Conservation (phyloP, 2,329 filamentous ascomycete species). For the Penicillium hordei region DNA sequence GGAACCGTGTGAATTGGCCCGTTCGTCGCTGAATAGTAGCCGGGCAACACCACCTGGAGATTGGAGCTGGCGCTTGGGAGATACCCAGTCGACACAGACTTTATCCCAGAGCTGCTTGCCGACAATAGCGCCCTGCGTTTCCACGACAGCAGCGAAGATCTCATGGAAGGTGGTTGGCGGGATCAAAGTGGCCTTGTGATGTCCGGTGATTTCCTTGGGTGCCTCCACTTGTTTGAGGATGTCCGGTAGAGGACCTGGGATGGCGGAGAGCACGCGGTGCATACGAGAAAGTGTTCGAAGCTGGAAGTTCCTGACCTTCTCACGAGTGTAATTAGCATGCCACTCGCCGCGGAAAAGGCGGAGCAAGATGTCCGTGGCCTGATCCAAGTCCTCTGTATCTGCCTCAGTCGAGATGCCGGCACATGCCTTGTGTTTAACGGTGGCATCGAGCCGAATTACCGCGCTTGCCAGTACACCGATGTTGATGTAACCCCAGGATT, state of each 20-base stretch:
- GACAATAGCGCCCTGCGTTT: conserved; percentile 47
- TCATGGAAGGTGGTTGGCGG: conserved; percentile 50
- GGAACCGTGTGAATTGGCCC: conserved; percentile 21
- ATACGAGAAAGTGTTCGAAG: conserved; percentile 31
- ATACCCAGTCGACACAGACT: conserved; percentile 45
- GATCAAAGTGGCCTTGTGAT: conserved; percentile 29
- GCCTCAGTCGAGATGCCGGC: conserved; percentile 2
- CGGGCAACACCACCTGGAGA: conserved; percentile 31
- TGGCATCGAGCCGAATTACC: conserved; percentile 43
- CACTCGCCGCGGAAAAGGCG: conserved; percentile 38
- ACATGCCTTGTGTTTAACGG: conserved; percentile 14
- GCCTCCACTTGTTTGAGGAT: conserved; percentile 24
- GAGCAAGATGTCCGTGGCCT: conserved; percentile 34
- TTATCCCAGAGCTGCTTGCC: conserved; percentile 51
- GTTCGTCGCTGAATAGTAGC: conserved; percentile 26
- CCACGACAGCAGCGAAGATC: conserved; percentile 56
- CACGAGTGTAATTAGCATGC: conserved; percentile 23
- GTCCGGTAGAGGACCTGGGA: conserved; percentile 34
- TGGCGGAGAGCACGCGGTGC: conserved; percentile 31
- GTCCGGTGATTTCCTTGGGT: conserved; percentile 9
- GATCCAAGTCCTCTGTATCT: conserved; percentile 20
- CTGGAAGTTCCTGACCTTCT: conserved; percentile 27
- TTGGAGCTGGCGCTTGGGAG: conserved; percentile 21
- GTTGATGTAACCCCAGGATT: conserved; percentile 42
- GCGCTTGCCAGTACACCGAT: conserved; percentile 37